Evolutionary conservation across 192 early-diverging fungal genomes (phyloP), one percentile per base, ranked within the genome.

Genomic region (Phycomyces nitens): DNA sequence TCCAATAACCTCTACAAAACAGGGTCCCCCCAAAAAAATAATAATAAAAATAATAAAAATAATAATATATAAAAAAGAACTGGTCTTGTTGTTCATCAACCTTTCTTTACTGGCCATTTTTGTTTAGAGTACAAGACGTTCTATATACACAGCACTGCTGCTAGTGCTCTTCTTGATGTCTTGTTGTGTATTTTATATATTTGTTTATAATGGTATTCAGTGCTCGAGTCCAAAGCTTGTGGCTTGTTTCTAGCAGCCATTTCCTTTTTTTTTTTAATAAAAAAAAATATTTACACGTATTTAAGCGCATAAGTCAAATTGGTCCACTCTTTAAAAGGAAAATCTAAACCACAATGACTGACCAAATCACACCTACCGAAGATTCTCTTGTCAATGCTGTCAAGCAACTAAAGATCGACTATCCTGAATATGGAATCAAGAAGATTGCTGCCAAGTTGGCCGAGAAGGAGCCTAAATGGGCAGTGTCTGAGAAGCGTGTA

Each of bases 401-500:
- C 65, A 53, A 72, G 12, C 61, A 58, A 24, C 66, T 83, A 24
- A 86, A 86, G 44, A 38, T 71, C 12, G 70, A 65, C n/a, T 70
- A 76, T 49, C 82, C 82, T 24, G 72, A 78, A 24, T 62, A 77
- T 49, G 84, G 84, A 56, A 79, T 83, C 53, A 76, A 81, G 41
- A 78, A 77, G 26, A 77, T 86, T 20, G 51, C 73, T 4, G 61
- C 64, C 34, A 61, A 74, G 40, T 71, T 83, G 26, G 66, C 65
- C 44, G 41, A 66, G n/a, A 51, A 58, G 23, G 70, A 82, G 44
- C 77, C 78, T 0, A 65, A 76, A 9, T 86, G 84, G 84, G 70
- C 79, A 27, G 78, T 86, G 53, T 77, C 77, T 22, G 84, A 86
- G 62, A 84, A 86, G 68, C 82, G 82, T 39, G 79, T 86, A 47